Evolutionary conservation across 1,284 basidiomycete genomes (phyloP), one percentile per base, ranked within the genome.

Genomic region (Moesziomyces parantarcticus): DNA sequence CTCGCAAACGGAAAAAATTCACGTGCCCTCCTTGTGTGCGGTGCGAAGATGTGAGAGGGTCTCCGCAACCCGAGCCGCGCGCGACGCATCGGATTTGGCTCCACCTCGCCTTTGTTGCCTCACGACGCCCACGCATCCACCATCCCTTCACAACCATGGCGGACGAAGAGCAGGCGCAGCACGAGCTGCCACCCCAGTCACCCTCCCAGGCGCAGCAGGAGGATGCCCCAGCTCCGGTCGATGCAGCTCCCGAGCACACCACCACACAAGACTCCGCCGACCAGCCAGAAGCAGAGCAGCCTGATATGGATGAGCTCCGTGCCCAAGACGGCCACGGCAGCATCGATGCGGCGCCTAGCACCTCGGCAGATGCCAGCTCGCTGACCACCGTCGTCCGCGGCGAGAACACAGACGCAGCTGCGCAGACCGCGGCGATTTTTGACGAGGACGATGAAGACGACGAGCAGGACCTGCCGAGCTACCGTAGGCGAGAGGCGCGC

Each of bases 361-460:
- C 65, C 6, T 39, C 36, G 14, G 36, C 36, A 20, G 48, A 62
- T 18, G 55, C 58, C 5, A 44, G 62, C 11, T 22, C 46, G 7
- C 41, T 68, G 10, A 68, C 65, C 9, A 26, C 58, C 3, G 65
- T 68, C 1, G 65, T 68, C 1, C 50, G 65, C 5, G 48, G 48
- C 36, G 59, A 69, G 18, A 48, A 69, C 8, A 63, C 66, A 5
- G 66, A 50, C 11, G 67, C 67, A 11, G 66, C 57, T 18, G 60
- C 60, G 20, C 50, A 60, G 39, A 65, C 67, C 11, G 61, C 60
- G 23, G 59, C 64, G 3, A 69, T 75, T 54, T 75, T 75, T 50
- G 72, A 69, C 50, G 63, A 66, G 10, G 67, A 64, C 25, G 64
- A 73, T 5, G 69, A 32, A 21, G 45, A 50, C 14, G 60, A 47